A percentile compares a stretch with the other conserved stretches of the same genome.
These are phyloP conservation scores for Alopecurus myosuroides DNA, from an alignment of 176 grass and related monocot genomes.

Conservation along the genomic window DNA sequence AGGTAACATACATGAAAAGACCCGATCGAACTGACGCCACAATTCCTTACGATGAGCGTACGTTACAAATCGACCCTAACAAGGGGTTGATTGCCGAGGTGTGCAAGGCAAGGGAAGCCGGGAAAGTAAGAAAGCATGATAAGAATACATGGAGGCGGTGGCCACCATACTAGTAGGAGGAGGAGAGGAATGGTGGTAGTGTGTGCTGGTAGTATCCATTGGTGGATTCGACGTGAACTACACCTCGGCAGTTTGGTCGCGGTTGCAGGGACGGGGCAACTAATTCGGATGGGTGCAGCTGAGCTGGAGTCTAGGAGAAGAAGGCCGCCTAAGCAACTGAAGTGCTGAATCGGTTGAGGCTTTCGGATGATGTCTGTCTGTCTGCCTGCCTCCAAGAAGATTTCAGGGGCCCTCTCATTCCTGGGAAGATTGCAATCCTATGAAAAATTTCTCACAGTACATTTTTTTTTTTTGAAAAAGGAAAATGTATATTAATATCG, in stretches of 20 bases:
- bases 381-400: not conserved
- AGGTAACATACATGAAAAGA: not conserved
- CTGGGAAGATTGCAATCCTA: no score
- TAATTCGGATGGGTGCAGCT: conserved; percentile 28
- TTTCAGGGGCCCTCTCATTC: no score
- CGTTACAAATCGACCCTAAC: not conserved
- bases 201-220: conserved; percentile 19
- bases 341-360: conserved; percentile 35
- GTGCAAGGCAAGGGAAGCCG: conserved; percentile 82
- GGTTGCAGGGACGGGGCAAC: conserved; percentile 34
- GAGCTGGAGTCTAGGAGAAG: conserved; percentile 27
- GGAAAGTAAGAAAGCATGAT: conserved; percentile 25
- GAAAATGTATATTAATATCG: no score
- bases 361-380: not conserved
- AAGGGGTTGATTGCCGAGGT: conserved; percentile 47
- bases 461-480: no score
- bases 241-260: conserved; percentile 36
- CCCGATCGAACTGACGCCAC: not conserved
- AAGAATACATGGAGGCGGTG: conserved; percentile 25
- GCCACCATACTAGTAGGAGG: not conserved
- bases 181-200: conserved; percentile 4
- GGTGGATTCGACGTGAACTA: conserved; percentile 43
- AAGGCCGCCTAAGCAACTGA: not conserved
- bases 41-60: conserved; percentile 7
- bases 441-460: no score